Evolutionary conservation across 139 green algal genomes (phyloP), one percentile per base, ranked within the genome.

Genomic region (Chlamydomonas sp.): DNA sequence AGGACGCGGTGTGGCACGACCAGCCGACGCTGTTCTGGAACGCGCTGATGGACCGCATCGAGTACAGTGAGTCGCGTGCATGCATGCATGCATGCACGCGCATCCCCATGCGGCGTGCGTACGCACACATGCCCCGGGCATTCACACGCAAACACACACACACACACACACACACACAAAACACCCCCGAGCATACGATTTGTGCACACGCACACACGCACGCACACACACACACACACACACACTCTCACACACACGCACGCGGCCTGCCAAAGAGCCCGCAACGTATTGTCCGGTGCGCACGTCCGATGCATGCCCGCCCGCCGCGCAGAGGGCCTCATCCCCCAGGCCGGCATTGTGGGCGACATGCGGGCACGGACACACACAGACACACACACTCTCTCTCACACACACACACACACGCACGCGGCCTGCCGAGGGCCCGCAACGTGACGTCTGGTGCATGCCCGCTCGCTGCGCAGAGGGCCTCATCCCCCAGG

Each of bases 1-100:
- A 76, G 64, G 50, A 80, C 48, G 78, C 82, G 1, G 71, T 87
- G 30, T 71, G 64, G 57, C 35, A 49, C 5, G 77, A 80, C 49
- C 43, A 81, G 43, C 82, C 78, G 0, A 33, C 73, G 13, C 49
- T 83, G 1, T 82, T 87, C 37, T 83, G 70, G 73, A 83, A 84
- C 39, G 77, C 79, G 65, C 67, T 87, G 3, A 48, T 70, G 49
- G 78, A 87, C 48, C 65, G 76, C 8, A 77, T 87, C 5, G 64
- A 73, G 39, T 84, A 83, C 73, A 71, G 81, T 86, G 67, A 82
- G 80, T 80, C 3, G 5, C 43, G 20, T 54, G 20, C 13, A 54
- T 26, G 43, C 43, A 63, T 22, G 54, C 54, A 22, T 63, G 54
- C n/a, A 22, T 63, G 29, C 54, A 63, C n/a, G n/a, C n/a, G n/a